Evolutionary conservation across 2,329 filamentous ascomycete species (phyloP).

Genomic region (Arthrinium puccinioides): DNA sequence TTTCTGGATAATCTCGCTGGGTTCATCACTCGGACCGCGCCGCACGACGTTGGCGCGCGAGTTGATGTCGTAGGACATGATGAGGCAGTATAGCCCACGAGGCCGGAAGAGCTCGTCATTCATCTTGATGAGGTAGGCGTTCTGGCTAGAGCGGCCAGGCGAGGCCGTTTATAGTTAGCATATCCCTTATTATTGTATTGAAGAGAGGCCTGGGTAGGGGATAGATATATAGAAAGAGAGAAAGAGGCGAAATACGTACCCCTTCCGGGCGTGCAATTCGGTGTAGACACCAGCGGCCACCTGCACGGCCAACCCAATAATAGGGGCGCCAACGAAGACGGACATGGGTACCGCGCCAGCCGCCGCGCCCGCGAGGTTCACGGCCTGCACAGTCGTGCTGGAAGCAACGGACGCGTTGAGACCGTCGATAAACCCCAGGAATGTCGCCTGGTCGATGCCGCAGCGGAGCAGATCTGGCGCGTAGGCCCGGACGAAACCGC

Average conservation of each 20-base stretch:
- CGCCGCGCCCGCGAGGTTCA: constrained; percentile 9
- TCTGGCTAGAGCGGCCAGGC: constrained; percentile 6
- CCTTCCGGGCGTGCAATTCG: constrained; percentile 8
- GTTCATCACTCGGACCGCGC: background rate
- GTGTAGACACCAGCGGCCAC: constrained; percentile 7
- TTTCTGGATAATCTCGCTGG: constrained; percentile 8
- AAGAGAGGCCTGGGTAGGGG: too few relatives aligned
- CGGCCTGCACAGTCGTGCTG: constrained; percentile 4
- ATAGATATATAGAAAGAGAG: background rate
- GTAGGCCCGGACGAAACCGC: constrained; percentile 18
- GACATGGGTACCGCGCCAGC: constrained; percentile 3
- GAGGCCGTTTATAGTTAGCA: too few relatives aligned
- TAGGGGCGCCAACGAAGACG: constrained; percentile 3
- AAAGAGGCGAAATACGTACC: constrained; percentile 2
- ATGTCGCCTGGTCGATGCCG: constrained; percentile 15
- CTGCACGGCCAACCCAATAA: constrained; percentile 5
- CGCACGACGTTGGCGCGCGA: constrained; percentile 3
- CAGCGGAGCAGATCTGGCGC: constrained; percentile 12
- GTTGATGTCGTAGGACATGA: constrained; percentile 13
- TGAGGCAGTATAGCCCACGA: constrained; percentile 14
- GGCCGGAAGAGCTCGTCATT: constrained; percentile 17
- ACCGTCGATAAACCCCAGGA: constrained; percentile 15
- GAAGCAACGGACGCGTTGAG: constrained; percentile 9
- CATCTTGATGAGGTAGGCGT: constrained; percentile 14
- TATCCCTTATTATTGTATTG: too few relatives aligned